Conservation (phyloP, 306 rosid genomes). For the Vigna nakashimae region DNA sequence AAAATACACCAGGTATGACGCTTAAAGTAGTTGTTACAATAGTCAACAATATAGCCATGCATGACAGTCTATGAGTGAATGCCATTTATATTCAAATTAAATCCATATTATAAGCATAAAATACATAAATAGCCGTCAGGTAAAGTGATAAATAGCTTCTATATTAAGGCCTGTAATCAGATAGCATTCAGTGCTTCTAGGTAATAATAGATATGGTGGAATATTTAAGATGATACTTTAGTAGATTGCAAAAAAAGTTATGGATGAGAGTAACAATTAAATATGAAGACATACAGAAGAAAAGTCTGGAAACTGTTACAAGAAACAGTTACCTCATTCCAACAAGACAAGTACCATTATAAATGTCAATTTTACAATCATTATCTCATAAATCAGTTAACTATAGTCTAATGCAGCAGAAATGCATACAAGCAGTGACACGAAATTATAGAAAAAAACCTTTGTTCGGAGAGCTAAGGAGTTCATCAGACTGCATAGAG, state of each 20-base stretch:
- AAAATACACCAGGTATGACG: not conserved
- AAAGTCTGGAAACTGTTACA: not conserved
- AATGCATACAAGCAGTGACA: conserved; percentile 20
- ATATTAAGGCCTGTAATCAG: not conserved
- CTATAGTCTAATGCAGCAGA: not conserved
- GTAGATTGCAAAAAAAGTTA: not conserved
- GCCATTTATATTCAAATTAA: not conserved
- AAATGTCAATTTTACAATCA: conserved; percentile 6
- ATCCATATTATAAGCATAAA: not conserved
- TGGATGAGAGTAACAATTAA: not conserved
- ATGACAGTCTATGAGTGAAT: not conserved
- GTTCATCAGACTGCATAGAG: conserved; percentile 43
- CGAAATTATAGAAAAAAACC: conserved; percentile 53
- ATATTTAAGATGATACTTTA: not conserved
- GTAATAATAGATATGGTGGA: not conserved
- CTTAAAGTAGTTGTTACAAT: not conserved
- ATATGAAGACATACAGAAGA: not conserved
- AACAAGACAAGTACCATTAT: not conserved
- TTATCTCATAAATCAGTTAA: not conserved
- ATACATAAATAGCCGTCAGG: not conserved
- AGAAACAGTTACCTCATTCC: not conserved
- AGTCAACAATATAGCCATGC: not conserved
- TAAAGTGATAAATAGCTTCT: not conserved
- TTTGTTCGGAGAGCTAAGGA: conserved; percentile 47
- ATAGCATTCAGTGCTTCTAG: not conserved